Percentiles rank a stretch among this genome's conserved stretches.
phyloP scores from a whole-genome alignment of 495 filamentous ascomycete species.

The Penicillium crystallinum region DNA sequence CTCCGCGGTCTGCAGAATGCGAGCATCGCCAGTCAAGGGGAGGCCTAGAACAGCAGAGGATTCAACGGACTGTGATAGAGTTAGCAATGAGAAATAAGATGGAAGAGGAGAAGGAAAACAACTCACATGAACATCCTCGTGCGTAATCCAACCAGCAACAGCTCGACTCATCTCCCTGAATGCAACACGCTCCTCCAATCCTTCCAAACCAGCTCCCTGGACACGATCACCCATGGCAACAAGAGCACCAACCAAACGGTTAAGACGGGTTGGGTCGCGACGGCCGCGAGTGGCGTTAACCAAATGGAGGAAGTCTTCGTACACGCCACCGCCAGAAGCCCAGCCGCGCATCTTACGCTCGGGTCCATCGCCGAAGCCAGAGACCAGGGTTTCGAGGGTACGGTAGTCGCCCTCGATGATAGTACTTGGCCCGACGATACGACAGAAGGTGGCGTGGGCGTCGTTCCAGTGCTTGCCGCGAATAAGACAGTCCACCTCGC shows the following conservation, averaged over 20 bases:
- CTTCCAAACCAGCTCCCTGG: conserved; percentile 50
- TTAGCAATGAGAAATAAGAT: conserved; percentile 14
- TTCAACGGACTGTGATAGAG: conserved; percentile 29
- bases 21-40: conserved; percentile 67
- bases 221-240: conserved; percentile 55
- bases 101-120: neutral
- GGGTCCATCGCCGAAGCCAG: conserved; percentile 56
- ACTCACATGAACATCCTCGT: conserved; percentile 57
- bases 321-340: conserved; percentile 74
- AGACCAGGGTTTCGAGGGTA: conserved; percentile 56
- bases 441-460: conserved; percentile 76
- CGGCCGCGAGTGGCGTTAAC: conserved; percentile 32
- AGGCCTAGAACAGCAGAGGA: conserved; percentile 53
- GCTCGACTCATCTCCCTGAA: conserved; percentile 59
- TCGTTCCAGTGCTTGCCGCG: conserved; percentile 69
- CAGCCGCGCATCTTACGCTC: conserved; percentile 53
- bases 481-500: conserved; percentile 71
- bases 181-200: conserved; percentile 76
- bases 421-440: conserved; percentile 68
- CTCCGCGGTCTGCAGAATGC: conserved; percentile 60
- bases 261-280: conserved; percentile 42
- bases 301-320: conserved; percentile 72
- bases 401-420: conserved; percentile 74
- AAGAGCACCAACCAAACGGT: conserved; percentile 58
- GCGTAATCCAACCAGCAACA: conserved; percentile 55